These are phyloP conservation scores for Skeletonema menzelii DNA, from an alignment of 108 stramenopile species.

Conservation along the genomic window DNA sequence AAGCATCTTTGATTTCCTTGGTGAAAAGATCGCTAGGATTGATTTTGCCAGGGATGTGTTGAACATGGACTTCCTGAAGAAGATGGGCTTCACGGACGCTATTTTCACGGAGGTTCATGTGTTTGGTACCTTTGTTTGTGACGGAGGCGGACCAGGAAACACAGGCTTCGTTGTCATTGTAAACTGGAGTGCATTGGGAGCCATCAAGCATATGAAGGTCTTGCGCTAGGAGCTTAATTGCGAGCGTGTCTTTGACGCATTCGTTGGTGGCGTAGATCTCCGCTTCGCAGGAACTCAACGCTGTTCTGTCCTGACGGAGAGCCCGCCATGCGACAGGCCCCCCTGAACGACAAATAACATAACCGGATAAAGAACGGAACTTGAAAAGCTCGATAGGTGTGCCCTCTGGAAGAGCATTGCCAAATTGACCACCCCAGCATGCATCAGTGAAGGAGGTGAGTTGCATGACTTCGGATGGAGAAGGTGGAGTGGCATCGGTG, in stretches of 20 bases:
- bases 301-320: slow-evolving; percentile 2
- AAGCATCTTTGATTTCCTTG: slow-evolving; percentile 4
- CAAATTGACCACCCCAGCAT: slow-evolving; percentile 17
- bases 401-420: background rate
- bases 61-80: background rate
- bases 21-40: slow-evolving; percentile 9
- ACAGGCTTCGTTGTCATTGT: slow-evolving; percentile 24
- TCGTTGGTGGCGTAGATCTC: slow-evolving; percentile 10
- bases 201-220: slow-evolving; percentile 6
- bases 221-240: background rate
- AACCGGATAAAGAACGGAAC: slow-evolving; percentile 13
- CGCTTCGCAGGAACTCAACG: slow-evolving; percentile 17
- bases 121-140: slow-evolving; percentile 17
- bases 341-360: background rate
- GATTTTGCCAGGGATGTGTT: slow-evolving; percentile 9
- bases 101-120: slow-evolving; percentile 20
- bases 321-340: slow-evolving; percentile 14
- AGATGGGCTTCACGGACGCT: background rate
- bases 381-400: slow-evolving; percentile 15
- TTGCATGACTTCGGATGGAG: background rate
- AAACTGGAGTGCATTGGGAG: background rate
- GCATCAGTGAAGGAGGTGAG: slow-evolving; percentile 16
- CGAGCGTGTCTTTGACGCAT: background rate
- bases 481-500: slow-evolving; percentile 13
- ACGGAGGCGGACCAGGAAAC: slow-evolving; percentile 9